Evolutionary conservation across 2,329 filamentous ascomycete genomes (phyloP).

Genomic region (Escovopsis sp.): DNA sequence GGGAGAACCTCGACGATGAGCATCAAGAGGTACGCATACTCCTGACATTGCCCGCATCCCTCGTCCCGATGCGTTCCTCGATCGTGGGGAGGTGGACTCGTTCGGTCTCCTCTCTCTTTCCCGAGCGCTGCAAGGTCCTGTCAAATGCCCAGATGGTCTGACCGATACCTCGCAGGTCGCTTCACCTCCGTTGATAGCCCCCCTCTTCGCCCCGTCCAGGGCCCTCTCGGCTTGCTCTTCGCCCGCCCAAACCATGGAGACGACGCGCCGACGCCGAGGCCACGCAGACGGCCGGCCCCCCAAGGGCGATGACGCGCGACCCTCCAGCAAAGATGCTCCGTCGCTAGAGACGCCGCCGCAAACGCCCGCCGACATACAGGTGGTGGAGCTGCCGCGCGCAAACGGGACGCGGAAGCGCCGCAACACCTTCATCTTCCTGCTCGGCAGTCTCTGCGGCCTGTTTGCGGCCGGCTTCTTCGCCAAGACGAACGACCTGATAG

Average conservation of each 20-base stretch:
- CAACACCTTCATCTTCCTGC: constrained; percentile 67
- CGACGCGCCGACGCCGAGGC: constrained; percentile 20
- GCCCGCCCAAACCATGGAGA: constrained; percentile 14
- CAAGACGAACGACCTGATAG: constrained; percentile 76
- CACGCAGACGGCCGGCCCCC: constrained; percentile 10
- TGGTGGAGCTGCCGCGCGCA: constrained; percentile 23
- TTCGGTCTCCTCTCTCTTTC: too few relatives aligned
- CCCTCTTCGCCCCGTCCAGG: background rate
- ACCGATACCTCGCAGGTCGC: background rate
- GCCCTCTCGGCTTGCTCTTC: background rate
- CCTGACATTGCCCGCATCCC: background rate
- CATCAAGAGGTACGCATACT: background rate
- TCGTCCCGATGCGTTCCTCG: too few relatives aligned
- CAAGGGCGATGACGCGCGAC: constrained; percentile 8
- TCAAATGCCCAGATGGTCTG: background rate
- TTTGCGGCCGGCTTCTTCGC: constrained; percentile 84
- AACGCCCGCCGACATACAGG: constrained; percentile 23
- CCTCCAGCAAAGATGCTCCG: constrained; percentile 15
- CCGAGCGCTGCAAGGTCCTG: background rate
- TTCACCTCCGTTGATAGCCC: background rate
- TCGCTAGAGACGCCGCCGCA: constrained; percentile 11
- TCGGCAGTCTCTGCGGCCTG: constrained; percentile 84
- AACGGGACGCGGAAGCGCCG: constrained; percentile 53
- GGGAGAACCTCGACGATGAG: too few relatives aligned
- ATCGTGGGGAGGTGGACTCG: too few relatives aligned